phyloP scores from a whole-genome alignment of 2,329 filamentous ascomycete species.

The Ceratocystis smalleyi region DNA sequence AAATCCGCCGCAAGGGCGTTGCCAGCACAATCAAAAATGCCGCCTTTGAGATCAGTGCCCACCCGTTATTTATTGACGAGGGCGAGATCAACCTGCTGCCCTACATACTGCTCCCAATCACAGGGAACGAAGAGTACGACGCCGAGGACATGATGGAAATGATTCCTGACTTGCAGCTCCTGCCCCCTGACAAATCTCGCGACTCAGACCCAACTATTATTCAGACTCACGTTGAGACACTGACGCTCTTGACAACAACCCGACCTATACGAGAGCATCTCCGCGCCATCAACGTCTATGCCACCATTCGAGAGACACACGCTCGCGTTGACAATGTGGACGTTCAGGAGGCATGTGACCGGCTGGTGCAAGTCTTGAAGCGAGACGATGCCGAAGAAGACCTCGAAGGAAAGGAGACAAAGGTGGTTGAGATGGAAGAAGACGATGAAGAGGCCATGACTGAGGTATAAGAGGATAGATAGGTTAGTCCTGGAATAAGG shows the following conservation, averaged over 20 bases:
- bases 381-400: conserved; percentile 51
- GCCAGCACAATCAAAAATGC: conserved; percentile 91
- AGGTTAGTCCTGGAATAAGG: neutral
- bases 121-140: conserved; percentile 72
- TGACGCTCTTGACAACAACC: conserved; percentile 70
- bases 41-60: conserved; percentile 63
- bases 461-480: conserved; percentile 31
- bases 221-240: conserved; percentile 74
- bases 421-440: conserved; percentile 30
- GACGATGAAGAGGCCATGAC: conserved; percentile 40
- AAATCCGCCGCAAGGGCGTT: conserved; percentile 80
- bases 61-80: conserved; percentile 54
- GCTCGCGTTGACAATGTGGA: conserved; percentile 59
- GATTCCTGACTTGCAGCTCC: conserved; percentile 76
- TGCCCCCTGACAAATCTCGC: conserved; percentile 77
- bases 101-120: conserved; percentile 77
- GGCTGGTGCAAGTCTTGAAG: conserved; percentile 79
- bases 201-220: conserved; percentile 64
- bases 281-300: conserved; percentile 68
- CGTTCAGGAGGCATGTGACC: conserved; percentile 71
- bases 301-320: conserved; percentile 77
- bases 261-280: conserved; percentile 58
- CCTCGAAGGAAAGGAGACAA: conserved; percentile 28
- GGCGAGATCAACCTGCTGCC: conserved; percentile 67
- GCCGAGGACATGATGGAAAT: conserved; percentile 76